Percentiles rank a stretch among this genome's conserved stretches.
Evolutionary conservation across 1,284 basidiomycete genomes (phyloP).

Genomic region (Flammula alnicola): DNA sequence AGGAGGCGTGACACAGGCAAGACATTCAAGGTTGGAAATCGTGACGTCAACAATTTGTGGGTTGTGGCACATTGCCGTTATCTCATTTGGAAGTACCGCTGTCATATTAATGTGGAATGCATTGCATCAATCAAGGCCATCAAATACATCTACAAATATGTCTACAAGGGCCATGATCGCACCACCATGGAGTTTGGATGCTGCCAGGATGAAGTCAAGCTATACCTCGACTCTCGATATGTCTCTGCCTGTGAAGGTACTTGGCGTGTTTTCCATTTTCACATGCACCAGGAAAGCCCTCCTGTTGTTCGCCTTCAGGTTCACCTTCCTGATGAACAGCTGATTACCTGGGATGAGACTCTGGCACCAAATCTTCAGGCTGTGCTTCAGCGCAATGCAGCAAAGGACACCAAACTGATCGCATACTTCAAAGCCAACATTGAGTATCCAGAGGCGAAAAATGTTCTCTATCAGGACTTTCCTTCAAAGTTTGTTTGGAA

Average conservation of each 20-base stretch:
- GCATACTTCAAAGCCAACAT: conserved; percentile 44
- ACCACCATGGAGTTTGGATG: conserved; percentile 33
- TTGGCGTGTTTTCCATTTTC: conserved; percentile 39
- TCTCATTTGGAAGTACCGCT: conserved; percentile 38
- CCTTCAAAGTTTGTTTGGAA: not conserved
- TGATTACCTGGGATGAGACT: conserved; percentile 32
- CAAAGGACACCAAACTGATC: conserved; percentile 34
- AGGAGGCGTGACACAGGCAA: not conserved
- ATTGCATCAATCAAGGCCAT: conserved; percentile 34
- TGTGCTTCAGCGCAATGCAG: conserved; percentile 25
- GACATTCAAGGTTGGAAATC: conserved; percentile 26
- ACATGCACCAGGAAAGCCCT: conserved; percentile 34
- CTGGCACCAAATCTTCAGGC: conserved; percentile 27
- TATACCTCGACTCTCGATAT: conserved; percentile 40
- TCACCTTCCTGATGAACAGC: conserved; percentile 40
- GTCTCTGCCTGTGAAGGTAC: conserved; percentile 36
- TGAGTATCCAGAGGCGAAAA: conserved; percentile 15
- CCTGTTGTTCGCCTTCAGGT: conserved; percentile 38
- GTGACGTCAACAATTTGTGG: too few species aligned
- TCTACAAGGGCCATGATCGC: conserved; percentile 48
- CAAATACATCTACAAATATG: conserved; percentile 53
- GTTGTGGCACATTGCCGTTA: conserved; percentile 41
- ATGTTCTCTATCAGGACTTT: not conserved
- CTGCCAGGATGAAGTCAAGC: conserved; percentile 34
- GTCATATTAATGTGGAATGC: conserved; percentile 51